Conservation (phyloP, 139 green algal genomes). For the Chlorella sp. region DNA sequence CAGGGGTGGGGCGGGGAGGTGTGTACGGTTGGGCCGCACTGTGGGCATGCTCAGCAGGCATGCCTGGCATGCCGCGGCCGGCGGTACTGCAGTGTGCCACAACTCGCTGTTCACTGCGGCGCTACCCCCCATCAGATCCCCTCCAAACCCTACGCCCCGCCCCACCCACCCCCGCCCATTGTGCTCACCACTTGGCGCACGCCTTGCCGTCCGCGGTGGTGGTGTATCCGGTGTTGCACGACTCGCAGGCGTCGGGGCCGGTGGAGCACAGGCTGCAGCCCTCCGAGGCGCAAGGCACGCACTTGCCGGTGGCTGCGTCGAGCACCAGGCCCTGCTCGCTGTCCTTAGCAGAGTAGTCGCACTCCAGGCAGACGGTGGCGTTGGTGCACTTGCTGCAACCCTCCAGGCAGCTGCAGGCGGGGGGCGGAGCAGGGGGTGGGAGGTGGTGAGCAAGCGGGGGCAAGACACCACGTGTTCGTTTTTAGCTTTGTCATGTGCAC, state of each 20-base stretch:
- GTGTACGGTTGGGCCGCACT: too few relatives aligned
- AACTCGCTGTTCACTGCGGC: too few relatives aligned
- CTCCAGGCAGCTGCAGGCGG: background rate
- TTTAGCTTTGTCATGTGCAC: too few relatives aligned
- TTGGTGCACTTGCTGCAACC: background rate
- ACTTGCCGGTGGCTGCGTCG: background rate
- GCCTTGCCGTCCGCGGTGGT: background rate
- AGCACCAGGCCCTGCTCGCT: background rate
- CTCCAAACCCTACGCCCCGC: too few relatives aligned
- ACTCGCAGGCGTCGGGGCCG: background rate
- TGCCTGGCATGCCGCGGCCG: too few relatives aligned
- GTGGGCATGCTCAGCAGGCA: too few relatives aligned
- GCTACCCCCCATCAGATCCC: too few relatives aligned
- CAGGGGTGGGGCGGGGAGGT: background rate
- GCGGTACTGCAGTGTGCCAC: too few relatives aligned
- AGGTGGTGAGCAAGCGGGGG: background rate
- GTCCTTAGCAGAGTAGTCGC: background rate
- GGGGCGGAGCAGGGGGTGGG: too few relatives aligned
- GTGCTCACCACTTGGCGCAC: background rate
- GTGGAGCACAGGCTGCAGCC: background rate
- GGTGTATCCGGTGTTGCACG: background rate
- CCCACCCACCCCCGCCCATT: too few relatives aligned
- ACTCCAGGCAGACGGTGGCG: background rate
- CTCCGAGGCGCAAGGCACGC: background rate
- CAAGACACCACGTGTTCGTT: too few relatives aligned